phyloP scores from a whole-genome alignment of 208 protist genomes.

The Leptomonas seymouri region DNA sequence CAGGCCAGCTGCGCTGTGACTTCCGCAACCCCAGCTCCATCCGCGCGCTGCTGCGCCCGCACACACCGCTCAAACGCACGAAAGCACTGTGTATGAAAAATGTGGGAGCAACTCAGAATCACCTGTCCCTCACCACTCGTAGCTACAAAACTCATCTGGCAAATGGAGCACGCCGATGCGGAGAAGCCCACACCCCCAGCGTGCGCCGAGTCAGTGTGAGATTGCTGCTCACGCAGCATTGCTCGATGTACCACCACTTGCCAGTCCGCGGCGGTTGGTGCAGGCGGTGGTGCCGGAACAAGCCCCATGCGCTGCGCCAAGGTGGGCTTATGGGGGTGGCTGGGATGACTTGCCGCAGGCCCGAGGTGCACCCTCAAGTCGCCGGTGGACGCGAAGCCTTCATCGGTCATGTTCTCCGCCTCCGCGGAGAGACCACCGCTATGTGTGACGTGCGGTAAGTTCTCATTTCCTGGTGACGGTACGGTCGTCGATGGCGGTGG shows the following conservation, averaged over 20 bases:
- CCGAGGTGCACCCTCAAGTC: conserved; percentile 29
- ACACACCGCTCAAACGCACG: conserved; percentile 79
- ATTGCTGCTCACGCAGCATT: conserved; percentile 43
- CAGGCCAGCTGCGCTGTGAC: conserved; percentile 55
- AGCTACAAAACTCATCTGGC: conserved; percentile 66
- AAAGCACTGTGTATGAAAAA: conserved; percentile 89
- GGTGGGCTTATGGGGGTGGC: conserved; percentile 52
- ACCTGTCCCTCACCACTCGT: conserved; percentile 71
- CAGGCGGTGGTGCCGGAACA: conserved; percentile 61
- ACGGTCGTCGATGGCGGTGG: conserved; percentile 6
- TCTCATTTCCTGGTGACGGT: neutral
- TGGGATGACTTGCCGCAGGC: conserved; percentile 13
- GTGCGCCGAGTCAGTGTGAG: neutral
- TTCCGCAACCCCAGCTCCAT: conserved; percentile 25
- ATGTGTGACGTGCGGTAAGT: neutral
- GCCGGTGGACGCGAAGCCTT: neutral
- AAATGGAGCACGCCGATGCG: conserved; percentile 69
- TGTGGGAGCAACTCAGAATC: conserved; percentile 86
- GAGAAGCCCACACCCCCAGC: neutral
- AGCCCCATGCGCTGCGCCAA: conserved; percentile 89
- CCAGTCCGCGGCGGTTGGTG: conserved; percentile 79
- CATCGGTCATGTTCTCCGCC: neutral
- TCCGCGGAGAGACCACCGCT: neutral
- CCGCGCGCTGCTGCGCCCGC: conserved; percentile 49
- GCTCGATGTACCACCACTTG: conserved; percentile 50